Base-by-base conservation (phyloP, 768 basidiomycete species). In the Tephrocybe sp. region DNA sequence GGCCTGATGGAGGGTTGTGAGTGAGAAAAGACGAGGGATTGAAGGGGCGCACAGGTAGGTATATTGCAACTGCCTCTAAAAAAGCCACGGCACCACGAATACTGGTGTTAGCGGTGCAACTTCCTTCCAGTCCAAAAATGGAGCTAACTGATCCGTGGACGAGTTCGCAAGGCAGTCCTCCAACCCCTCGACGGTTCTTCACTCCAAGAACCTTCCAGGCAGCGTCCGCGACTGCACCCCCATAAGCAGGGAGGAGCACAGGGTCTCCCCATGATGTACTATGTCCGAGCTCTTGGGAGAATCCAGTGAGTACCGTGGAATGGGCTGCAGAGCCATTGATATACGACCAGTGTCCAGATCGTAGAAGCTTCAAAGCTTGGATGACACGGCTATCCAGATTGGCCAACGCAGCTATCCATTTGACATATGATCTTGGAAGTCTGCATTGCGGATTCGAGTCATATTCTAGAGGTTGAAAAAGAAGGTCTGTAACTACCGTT, bases 161-260 rank as follows among this genome's bases (percentile, higher is more conserved):
- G 3, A 90, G 57, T 59, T 89, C 83, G 57, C 89, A 91, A 1
- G 89, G 89, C 6, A 91, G 53, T 1, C 89, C 89, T 2, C 87
- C 89, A 3, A 86, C 60, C 3, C 79, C 75, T 1, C 62, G 34
- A 39, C 89, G 66, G 19, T 71, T 76, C 6, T 55, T 63, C 1
- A 90, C 74, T 1, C 79, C 79, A 7, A 91, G 60, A 10, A 55
- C 53, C 43, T 75, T 70, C 89, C 88, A 91, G 4, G 63, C 59
- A 1, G 65, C 60, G 53, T 75, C 68, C 3, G 87, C 84, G 4
- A 58, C 16, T 19, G 64, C 44, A 10, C 84, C 84, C 4, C 88
- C 88, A 52, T 75, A 79, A 0, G 82, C 78, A 21, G 89, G 88
- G 15, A 91, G 64, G 5, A 69, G 46, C 4, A 54, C 52, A 2